Evolutionary conservation across 768 basidiomycete species (phyloP).

Genomic region (Hebeloma cylindrosporum): DNA sequence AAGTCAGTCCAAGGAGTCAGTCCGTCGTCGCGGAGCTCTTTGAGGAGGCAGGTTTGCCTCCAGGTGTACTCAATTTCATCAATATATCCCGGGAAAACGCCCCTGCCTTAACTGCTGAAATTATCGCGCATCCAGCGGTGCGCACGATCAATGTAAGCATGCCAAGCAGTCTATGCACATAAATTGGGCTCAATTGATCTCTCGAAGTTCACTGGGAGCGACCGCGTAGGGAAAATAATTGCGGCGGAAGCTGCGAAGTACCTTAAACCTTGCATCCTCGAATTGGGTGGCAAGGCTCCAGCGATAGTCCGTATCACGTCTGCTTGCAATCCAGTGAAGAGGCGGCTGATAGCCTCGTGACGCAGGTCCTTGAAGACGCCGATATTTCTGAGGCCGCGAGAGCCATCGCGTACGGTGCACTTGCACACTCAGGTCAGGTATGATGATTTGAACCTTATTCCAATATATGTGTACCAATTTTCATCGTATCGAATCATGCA

Average conservation of each 20-base stretch:
- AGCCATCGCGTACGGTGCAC: slow-evolving; percentile 43
- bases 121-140: slow-evolving; percentile 55
- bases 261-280: slow-evolving; percentile 54
- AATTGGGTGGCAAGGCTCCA: slow-evolving; percentile 57
- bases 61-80: slow-evolving; percentile 58
- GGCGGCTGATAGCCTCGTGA: neutral
- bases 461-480: no score
- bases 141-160: slow-evolving; percentile 53
- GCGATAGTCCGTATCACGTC: slow-evolving; percentile 39
- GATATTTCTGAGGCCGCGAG: slow-evolving; percentile 54
- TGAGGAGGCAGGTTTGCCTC: slow-evolving; percentile 59
- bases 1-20: slow-evolving; percentile 48
- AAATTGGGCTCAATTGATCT: no score
- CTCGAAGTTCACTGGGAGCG: slow-evolving; percentile 56
- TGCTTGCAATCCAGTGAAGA: neutral
- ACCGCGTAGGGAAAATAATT: slow-evolving; percentile 51
- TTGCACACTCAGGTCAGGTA: slow-evolving; percentile 46
- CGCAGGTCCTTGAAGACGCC: slow-evolving; percentile 53
- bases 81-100: slow-evolving; percentile 44
- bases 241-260: slow-evolving; percentile 55
- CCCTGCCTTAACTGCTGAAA: slow-evolving; percentile 44
- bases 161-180: no score
- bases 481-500: neutral
- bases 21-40: slow-evolving; percentile 46
- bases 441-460: neutral